Evolutionary conservation across 768 basidiomycete genomes (phyloP), one percentile per base, ranked within the genome.

Genomic region (Leucosporidium scottii): DNA sequence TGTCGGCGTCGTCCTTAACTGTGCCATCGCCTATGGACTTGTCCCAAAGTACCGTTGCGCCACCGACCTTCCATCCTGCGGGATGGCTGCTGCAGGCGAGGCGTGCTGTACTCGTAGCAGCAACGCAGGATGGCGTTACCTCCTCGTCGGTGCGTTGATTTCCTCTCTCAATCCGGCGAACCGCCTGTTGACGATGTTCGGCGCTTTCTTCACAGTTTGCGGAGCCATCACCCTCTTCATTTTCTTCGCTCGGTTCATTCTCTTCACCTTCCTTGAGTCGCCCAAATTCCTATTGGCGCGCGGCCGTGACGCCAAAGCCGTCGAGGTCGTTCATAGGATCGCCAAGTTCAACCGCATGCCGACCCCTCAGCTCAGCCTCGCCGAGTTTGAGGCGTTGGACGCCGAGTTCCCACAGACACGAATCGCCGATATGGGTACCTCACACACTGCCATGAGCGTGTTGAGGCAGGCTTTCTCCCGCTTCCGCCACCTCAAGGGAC

Each of bases 211-310:
- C 51, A 4, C 59, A 36, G 23, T 51, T 28, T 61, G 44, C 49
- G 49, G 30, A 34, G 4, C 28, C 7, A 30, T 50, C 49, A 21
- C 31, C 4, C 27, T 61, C 12, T 7, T 17, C 31, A 71, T 81
- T 60, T 81, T 81, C 74, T 64, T 77, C 70, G 59, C 76, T 30
- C 79, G 80, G 30, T 80, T 77, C 73, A 66, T 79, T 58, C 68
- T 79, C 54, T 81, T 81, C 72, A 75, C 64, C 17, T 81, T 81
- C 72, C n/a, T 62, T 57, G 70, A 71, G 47, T 71, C 68, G 23
- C 80, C 80, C 48, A 81, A 80, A 71, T 81, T 77, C 75, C 74
- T 81, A 10, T 69, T 81, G 47, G 69, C 74, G 44, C 76, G 76
- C 62, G 80, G 80, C 27, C 73, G 73, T 47, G 79, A 81, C 65